Evolutionary conservation across 495 filamentous ascomycete species (phyloP).

Genomic region (Neurospora sp.): DNA sequence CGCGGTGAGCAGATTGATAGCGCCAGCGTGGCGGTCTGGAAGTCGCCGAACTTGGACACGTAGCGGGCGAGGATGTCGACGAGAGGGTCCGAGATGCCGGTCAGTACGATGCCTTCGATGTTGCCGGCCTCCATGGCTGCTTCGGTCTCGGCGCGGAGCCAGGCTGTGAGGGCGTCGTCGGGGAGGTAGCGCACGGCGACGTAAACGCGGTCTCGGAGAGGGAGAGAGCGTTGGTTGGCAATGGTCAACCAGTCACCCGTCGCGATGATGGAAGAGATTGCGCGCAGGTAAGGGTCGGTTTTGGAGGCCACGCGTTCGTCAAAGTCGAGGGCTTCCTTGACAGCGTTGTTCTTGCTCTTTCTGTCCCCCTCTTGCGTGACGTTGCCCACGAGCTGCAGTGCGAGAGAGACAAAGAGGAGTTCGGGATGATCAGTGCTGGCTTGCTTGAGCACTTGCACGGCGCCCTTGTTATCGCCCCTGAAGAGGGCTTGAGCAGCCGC

Average conservation of each 20-base stretch:
- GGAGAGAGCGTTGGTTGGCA: conserved; percentile 69
- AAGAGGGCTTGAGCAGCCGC: conserved; percentile 71
- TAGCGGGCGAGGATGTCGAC: conserved; percentile 83
- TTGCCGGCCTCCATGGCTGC: conserved; percentile 65
- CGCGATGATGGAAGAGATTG: conserved; percentile 84
- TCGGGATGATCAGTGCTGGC: conserved; percentile 39
- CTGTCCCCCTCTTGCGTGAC: background rate
- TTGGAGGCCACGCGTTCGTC: conserved; percentile 37
- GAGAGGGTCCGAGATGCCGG: conserved; percentile 68
- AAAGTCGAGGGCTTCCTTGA: conserved; percentile 34
- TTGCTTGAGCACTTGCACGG: conserved; percentile 40
- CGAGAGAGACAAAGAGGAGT: conserved; percentile 43
- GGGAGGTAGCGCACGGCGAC: conserved; percentile 77
- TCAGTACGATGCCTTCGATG: conserved; percentile 80
- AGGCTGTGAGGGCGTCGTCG: conserved; percentile 65
- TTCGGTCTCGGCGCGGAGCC: conserved; percentile 52
- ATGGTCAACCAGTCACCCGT: conserved; percentile 82
- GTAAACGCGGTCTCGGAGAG: conserved; percentile 73
- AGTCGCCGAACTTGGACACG: conserved; percentile 74
- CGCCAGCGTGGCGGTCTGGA: conserved; percentile 81
- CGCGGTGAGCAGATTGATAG: conserved; percentile 71
- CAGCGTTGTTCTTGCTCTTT: conserved; percentile 18
- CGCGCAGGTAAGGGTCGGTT: conserved; percentile 76
- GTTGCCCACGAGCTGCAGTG: conserved; percentile 37
- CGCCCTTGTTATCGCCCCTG: conserved; percentile 52